Base-by-base conservation (phyloP, 257 asterid genomes). In the Solanum okadae region DNA sequence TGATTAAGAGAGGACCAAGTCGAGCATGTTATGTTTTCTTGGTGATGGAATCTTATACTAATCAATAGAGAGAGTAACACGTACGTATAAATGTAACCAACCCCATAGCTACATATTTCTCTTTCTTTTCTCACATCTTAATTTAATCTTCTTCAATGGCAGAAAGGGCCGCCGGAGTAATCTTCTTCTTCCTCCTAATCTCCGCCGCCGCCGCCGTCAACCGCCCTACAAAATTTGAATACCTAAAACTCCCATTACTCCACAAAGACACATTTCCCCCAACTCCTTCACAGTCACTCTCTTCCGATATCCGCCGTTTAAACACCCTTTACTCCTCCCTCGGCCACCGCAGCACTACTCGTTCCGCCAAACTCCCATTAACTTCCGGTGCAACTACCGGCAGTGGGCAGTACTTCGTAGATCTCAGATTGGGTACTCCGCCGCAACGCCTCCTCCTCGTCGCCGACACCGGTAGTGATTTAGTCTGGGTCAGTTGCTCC, bases 401-500 rank as follows among this genome's bases (percentile, higher is more conserved):
- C 86, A 87, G 95, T 88, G 99, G 99, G 12, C 98, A 96, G 91
- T 96, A 96, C 91, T 94, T 95, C 87, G 96, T 95, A 67, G 87
- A 95, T 15, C 94, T 96, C 67, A 92, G 93, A 83, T 89, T 96
- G 34, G 98, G 99, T 33, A 92, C 98, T 68, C 99, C 99, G 16
- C 95, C 98, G 14, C 98, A 94, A 85, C 93, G 88, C 18, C 91
- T 96, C 84, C 92, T 91, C 68, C 93, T 96, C 52, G 92, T 95
- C 25, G 95, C 96, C 3, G 99, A 96, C 49, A 96, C 98, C 25
- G 99, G 99, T n/a, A 96, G 99, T 89, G 99, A 96, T 83, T 96
- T 96, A 84, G 91, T 94, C 61, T 96, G 99, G 99, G 98, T 94
- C 38, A 77, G 92, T 4, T 96, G 99, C 94, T 95, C 99, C 67